These are phyloP conservation scores for Centrapalus pauciflorus DNA, from an alignment of 129 eudicot species.

Conservation along the genomic window DNA sequence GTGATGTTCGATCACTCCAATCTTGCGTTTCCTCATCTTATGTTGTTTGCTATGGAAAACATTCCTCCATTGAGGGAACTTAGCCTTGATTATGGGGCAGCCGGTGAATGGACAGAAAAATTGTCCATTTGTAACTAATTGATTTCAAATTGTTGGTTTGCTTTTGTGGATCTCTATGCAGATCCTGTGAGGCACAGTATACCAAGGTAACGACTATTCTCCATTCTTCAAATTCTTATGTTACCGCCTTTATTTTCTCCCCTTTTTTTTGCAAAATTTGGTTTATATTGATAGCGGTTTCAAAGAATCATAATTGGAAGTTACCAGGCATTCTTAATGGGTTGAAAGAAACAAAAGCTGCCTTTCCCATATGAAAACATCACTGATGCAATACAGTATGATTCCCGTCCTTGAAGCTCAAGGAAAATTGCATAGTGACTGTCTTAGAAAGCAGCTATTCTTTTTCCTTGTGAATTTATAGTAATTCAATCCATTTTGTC, in stretches of 20 bases:
- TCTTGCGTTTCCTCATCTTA: slow-evolving; percentile 62
- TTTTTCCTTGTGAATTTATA: no score
- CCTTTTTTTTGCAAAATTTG: neutral
- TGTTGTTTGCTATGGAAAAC: slow-evolving; percentile 80
- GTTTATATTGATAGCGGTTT: neutral
- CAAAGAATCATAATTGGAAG: neutral
- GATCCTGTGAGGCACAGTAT: neutral
- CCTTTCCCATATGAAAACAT: neutral
- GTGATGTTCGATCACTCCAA: slow-evolving; percentile 74
- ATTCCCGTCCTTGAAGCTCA: no score
- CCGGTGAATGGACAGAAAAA: slow-evolving; percentile 51
- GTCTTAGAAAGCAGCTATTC: no score
- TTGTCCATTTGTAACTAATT: slow-evolving; percentile 63
- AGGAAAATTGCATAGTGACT: no score
- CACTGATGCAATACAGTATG: no score
- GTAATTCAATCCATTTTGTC: neutral
- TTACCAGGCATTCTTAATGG: neutral
- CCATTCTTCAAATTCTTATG: neutral
- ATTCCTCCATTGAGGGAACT: slow-evolving; percentile 91
- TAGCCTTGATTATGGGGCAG: slow-evolving; percentile 78
- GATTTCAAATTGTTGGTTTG: slow-evolving; percentile 5
- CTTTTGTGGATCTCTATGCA: slow-evolving; percentile 12
- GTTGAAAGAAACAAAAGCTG: neutral
- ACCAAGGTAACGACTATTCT: slow-evolving; percentile 27
- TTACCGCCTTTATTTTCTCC: neutral